These are phyloP conservation scores for Lactifluus pinguis DNA, from an alignment of 768 basidiomycete species.

Conservation along the genomic window DNA sequence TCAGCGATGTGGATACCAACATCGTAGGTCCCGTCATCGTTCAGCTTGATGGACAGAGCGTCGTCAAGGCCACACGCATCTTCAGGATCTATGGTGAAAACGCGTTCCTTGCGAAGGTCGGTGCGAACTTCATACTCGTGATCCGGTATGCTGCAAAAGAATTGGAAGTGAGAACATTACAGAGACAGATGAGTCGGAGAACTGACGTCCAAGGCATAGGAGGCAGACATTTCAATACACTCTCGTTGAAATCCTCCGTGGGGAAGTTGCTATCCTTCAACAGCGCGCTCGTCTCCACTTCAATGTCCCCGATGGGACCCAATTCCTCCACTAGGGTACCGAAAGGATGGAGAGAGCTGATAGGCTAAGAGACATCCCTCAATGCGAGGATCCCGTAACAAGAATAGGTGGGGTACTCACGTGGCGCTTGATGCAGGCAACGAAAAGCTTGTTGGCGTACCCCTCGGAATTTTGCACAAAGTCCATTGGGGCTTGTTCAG, in stretches of 20 bases:
- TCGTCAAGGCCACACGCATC: conserved; percentile 92
- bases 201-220: conserved; percentile 90
- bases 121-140: conserved; percentile 80
- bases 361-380: conserved; percentile 43
- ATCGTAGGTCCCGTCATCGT: conserved; percentile 88
- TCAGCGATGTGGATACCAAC: conserved; percentile 96
- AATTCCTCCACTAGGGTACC: conserved; percentile 97
- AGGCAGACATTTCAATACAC: conserved; percentile 90
- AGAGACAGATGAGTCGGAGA: neutral
- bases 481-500: conserved; percentile 94
- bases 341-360: conserved; percentile 96
- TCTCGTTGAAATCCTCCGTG: conserved; percentile 92
- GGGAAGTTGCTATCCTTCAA: conserved; percentile 99
- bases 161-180: conserved; percentile 15
- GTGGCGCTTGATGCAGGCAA: conserved; percentile 97
- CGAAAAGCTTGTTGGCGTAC: conserved; percentile 87
- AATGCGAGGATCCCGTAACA: conserved; percentile 19
- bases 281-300: conserved; percentile 95
- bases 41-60: conserved; percentile 79
- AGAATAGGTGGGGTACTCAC: conserved; percentile 38
- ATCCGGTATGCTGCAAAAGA: conserved; percentile 62
- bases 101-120: conserved; percentile 75
- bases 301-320: conserved; percentile 96
- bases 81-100: conserved; percentile 91
- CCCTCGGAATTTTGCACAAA: conserved; percentile 92